Conservation (phyloP, 1,284 basidiomycete genomes). For the Phellopilus nigrolimitatus region DNA sequence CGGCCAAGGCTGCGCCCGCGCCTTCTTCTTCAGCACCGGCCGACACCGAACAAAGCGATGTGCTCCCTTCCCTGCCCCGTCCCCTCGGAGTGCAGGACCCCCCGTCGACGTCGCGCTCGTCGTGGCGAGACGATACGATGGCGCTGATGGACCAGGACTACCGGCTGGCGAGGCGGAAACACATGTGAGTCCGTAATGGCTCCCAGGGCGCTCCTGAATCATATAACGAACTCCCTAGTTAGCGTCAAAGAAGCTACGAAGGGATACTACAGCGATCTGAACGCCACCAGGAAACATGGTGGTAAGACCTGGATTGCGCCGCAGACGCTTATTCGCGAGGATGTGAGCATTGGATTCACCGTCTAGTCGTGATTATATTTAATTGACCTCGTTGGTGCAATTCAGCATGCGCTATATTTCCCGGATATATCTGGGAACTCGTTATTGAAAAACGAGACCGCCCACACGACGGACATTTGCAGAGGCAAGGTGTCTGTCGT, state of each 20-base stretch:
- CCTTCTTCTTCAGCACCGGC: neutral
- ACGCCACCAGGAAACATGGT: constrained; percentile 76
- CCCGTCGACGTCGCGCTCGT: constrained; percentile 52
- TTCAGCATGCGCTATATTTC: constrained; percentile 84
- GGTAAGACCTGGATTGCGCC: constrained; percentile 97
- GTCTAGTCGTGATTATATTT: constrained; percentile 1
- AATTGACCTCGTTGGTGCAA: constrained; percentile 13
- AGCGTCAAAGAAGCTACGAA: constrained; percentile 84
- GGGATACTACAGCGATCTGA: constrained; percentile 90
- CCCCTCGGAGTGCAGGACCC: constrained; percentile 70
- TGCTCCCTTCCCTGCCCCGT: constrained; percentile 53
- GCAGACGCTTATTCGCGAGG: constrained; percentile 81
- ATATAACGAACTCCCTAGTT: constrained; percentile 17
- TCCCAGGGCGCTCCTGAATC: constrained; percentile 7
- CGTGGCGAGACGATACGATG: constrained; percentile 63
- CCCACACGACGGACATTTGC: constrained; percentile 78
- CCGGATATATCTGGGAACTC: constrained; percentile 83
- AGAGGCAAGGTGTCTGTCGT: constrained; percentile 76
- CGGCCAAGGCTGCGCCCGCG: neutral
- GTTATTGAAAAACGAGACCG: constrained; percentile 47
- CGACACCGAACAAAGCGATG: neutral
- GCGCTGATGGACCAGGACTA: constrained; percentile 72
- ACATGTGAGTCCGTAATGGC: constrained; percentile 48
- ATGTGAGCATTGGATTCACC: constrained; percentile 49
- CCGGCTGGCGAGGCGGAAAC: constrained; percentile 66